Percentiles rank a stretch among this genome's conserved stretches.
Conservation (phyloP, 495 filamentous ascomycete genomes). For the Cercophora newfieldiana region DNA sequence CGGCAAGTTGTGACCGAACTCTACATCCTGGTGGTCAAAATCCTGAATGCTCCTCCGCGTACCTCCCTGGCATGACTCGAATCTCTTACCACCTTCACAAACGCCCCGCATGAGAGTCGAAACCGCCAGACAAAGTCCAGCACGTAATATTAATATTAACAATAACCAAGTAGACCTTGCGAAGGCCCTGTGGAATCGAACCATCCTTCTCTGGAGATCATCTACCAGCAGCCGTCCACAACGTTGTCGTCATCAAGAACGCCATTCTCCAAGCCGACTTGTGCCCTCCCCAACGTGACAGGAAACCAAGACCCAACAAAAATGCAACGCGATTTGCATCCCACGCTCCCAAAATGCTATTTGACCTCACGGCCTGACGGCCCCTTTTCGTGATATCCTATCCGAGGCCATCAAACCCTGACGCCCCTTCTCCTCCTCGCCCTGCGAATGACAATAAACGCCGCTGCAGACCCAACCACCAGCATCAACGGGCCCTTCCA, state of each 20-base stretch:
- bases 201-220: background rate
- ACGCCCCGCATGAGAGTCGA: no score
- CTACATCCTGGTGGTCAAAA: no score
- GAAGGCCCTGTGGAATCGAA: background rate
- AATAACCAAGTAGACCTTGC: no score
- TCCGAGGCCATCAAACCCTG: background rate
- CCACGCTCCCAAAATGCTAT: background rate
- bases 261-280: background rate
- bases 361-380: no score
- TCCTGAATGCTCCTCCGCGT: background rate
- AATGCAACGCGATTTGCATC: background rate
- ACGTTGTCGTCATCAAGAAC: background rate
- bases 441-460: slow-evolving; percentile 18
- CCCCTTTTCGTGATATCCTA: background rate
- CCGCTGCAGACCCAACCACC: background rate
- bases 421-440: slow-evolving; percentile 15
- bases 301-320: no score
- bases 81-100: no score
- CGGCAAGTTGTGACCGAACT: no score
- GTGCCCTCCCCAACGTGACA: background rate
- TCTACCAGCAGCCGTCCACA: background rate
- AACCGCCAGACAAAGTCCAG: no score
- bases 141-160: background rate
- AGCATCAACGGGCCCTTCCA: slow-evolving; percentile 17
- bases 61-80: no score